These are phyloP conservation scores for Ascodesmis nigricans DNA, from an alignment of 495 filamentous ascomycete genomes.

Conservation along the genomic window DNA sequence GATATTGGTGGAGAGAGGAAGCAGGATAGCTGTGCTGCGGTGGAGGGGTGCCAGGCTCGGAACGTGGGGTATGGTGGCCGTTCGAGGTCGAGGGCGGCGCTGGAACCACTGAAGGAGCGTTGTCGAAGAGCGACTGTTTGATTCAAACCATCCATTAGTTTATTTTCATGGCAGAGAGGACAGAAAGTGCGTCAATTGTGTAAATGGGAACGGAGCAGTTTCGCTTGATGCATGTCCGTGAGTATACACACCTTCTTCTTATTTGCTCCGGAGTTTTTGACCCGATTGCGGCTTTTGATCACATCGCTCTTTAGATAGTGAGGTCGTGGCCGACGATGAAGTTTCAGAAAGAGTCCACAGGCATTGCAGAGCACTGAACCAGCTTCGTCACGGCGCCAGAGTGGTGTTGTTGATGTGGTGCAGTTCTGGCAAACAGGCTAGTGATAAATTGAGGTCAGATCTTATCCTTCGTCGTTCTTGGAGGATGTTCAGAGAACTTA, in stretches of 20 bases:
- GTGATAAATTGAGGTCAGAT: conserved; percentile 12
- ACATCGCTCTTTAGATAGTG: conserved; percentile 97
- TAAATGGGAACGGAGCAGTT: background rate
- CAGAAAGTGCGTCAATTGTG: too few species aligned
- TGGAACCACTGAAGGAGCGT: too few species aligned
- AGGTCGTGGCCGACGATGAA: conserved; percentile 78
- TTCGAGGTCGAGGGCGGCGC: too few species aligned
- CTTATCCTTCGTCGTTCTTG: background rate
- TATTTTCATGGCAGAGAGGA: too few species aligned
- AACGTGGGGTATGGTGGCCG: conserved; percentile 30
- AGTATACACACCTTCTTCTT: conserved; percentile 53
- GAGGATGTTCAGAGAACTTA: conserved; percentile 8
- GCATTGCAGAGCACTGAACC: conserved; percentile 98
- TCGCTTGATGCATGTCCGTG: background rate
- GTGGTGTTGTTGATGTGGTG: conserved; percentile 76
- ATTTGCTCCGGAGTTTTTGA: conserved; percentile 71
- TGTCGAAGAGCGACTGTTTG: too few species aligned
- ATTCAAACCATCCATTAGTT: conserved; percentile 1
- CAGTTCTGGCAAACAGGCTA: conserved; percentile 98
- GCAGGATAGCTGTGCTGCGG: conserved; percentile 34
- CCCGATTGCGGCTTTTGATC: conserved; percentile 96
- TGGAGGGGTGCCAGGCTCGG: conserved; percentile 34
- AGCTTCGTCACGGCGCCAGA: conserved; percentile 92
- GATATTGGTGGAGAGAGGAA: too few species aligned
- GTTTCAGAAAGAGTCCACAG: conserved; percentile 89